A percentile compares a stretch with the other conserved stretches of the same genome.
These are phyloP conservation scores for Neurospora sp. DNA, from an alignment of 495 filamentous ascomycete species.

Conservation along the genomic window DNA sequence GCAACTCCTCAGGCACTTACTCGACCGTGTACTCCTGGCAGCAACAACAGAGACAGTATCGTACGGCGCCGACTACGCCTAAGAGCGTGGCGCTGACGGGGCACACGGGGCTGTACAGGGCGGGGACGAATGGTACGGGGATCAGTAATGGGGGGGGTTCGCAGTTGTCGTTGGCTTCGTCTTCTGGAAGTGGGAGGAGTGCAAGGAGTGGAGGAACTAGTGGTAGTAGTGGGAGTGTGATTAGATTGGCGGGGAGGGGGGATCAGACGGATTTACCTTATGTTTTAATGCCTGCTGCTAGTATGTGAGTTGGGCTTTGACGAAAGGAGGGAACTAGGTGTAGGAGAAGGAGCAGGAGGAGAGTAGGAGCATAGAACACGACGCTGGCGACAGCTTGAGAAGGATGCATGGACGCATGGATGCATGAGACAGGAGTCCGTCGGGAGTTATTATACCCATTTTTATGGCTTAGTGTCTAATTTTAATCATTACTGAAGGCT, in stretches of 20 bases:
- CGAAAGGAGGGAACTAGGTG: background rate
- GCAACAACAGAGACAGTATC: constrained; percentile 24
- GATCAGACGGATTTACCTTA: constrained; percentile 33
- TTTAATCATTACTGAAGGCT: background rate
- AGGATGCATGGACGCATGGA: background rate
- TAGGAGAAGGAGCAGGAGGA: background rate
- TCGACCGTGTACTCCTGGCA: constrained; percentile 3
- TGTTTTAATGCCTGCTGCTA: constrained; percentile 22
- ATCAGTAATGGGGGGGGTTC: background rate
- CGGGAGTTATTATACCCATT: background rate
- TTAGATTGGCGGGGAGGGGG: constrained; percentile 27
- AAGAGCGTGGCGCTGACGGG: constrained; percentile 22
- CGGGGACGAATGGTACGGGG: background rate
- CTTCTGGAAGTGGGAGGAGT: constrained; percentile 14
- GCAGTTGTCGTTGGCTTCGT: background rate
- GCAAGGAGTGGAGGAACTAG: background rate
- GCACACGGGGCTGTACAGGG: background rate
- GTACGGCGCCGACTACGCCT: constrained; percentile 45
- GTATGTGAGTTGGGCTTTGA: background rate
- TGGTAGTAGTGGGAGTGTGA: constrained; percentile 21
- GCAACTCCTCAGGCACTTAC: background rate
- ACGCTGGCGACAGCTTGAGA: background rate
- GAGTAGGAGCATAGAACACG: background rate
- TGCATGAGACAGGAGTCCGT: background rate
- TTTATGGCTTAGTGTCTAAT: background rate